Conservation (phyloP, 1,284 basidiomycete genomes). For the Psilocybe mexicana region DNA sequence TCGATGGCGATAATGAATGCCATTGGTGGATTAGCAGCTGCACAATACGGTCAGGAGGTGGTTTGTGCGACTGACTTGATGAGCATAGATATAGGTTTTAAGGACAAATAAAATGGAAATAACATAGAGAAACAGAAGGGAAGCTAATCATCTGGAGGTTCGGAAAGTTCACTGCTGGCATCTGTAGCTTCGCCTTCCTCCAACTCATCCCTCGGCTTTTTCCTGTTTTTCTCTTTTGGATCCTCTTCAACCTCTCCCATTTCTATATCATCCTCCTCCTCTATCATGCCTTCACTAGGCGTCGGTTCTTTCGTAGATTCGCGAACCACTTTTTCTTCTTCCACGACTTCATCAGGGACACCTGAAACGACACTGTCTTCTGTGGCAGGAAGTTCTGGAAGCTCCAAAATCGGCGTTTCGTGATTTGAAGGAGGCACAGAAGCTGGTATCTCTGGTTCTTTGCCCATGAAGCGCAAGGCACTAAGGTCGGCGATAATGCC, state of each 20-base stretch:
- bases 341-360: constrained; percentile 18
- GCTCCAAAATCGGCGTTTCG: constrained; percentile 52
- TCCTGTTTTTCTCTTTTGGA: constrained; percentile 51
- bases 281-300: constrained; percentile 33
- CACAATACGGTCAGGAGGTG: constrained; percentile 54
- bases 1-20: constrained; percentile 58
- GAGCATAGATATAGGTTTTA: constrained; percentile 56
- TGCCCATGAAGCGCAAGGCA: constrained; percentile 63
- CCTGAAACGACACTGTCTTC: constrained; percentile 22
- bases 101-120: constrained; percentile 27
- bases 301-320: constrained; percentile 29
- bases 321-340: constrained; percentile 21
- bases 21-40: constrained; percentile 57
- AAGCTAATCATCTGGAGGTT: constrained; percentile 60
- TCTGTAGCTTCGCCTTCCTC: constrained; percentile 86
- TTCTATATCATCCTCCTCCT: constrained; percentile 74
- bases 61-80: constrained; percentile 73
- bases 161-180: constrained; percentile 71
- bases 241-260: constrained; percentile 85
- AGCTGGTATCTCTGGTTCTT: constrained; percentile 49
- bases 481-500: constrained; percentile 61
- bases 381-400: constrained; percentile 16
- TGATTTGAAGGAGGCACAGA: constrained; percentile 44
- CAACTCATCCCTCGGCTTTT: constrained; percentile 64
- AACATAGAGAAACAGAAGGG: constrained; percentile 3